phyloP scores from a whole-genome alignment of 148 eudicot genomes.

The Dysphania ambrosioides region DNA sequence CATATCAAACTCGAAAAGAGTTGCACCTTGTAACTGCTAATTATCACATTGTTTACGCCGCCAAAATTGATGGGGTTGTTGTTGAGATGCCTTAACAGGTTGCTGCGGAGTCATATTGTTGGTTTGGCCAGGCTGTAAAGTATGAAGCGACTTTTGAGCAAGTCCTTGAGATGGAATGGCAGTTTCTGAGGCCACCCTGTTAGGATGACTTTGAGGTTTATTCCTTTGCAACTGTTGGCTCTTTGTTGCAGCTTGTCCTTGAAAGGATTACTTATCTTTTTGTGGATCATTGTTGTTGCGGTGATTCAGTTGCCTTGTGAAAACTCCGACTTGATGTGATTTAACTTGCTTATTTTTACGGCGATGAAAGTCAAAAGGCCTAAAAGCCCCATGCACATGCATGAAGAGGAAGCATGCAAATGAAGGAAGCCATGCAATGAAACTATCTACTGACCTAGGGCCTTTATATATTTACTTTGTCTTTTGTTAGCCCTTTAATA shows the following conservation, averaged over 20 bases:
- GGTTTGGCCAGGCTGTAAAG: slow-evolving; percentile 1
- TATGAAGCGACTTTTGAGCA: slow-evolving; percentile 14
- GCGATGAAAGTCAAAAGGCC: too few relatives aligned
- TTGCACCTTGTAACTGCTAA: background rate
- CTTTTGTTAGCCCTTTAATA: too few relatives aligned
- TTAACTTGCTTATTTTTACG: too few relatives aligned
- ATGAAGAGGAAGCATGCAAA: too few relatives aligned
- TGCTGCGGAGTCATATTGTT: slow-evolving; percentile 15
- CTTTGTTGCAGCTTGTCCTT: slow-evolving; percentile 4
- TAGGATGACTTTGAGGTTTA: slow-evolving; percentile 7
- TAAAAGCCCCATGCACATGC: too few relatives aligned
- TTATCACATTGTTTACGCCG: slow-evolving; percentile 37
- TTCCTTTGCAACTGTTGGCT: slow-evolving; percentile 13
- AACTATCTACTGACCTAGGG: too few relatives aligned
- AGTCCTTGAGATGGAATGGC: slow-evolving; percentile 20
- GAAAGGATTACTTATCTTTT: slow-evolving; percentile 12
- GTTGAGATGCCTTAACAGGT: slow-evolving; percentile 25
- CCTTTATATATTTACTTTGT: too few relatives aligned
- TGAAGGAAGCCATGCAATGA: too few relatives aligned
- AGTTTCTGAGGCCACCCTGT: slow-evolving; percentile 11
- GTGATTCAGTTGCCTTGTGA: slow-evolving; percentile 18
- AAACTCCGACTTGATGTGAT: too few relatives aligned
- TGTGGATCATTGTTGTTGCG: slow-evolving; percentile 16
- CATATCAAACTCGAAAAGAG: background rate
- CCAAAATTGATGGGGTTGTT: slow-evolving; percentile 34